Evolutionary conservation across 2,329 filamentous ascomycete species (phyloP).

Genomic region (Fusarium stilboides): DNA sequence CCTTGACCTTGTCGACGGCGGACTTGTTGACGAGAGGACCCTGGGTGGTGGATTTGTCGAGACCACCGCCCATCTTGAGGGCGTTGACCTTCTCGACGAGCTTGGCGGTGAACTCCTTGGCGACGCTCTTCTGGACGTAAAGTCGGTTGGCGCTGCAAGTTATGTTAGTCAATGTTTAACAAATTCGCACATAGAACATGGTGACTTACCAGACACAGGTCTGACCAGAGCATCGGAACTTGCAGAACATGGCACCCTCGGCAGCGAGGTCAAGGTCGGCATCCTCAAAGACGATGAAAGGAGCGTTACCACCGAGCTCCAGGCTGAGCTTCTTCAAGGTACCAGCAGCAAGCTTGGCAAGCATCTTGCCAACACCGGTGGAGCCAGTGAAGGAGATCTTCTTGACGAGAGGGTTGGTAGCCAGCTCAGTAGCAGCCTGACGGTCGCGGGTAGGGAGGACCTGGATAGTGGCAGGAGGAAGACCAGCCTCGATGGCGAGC

Average conservation of each 20-base stretch:
- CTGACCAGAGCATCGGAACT: constrained; percentile 67
- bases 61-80: constrained; percentile 50
- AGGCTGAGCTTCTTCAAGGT: constrained; percentile 77
- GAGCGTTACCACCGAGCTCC: constrained; percentile 80
- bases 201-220: constrained; percentile 69
- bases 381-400: constrained; percentile 81
- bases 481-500: constrained; percentile 79
- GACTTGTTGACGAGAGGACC: constrained; percentile 73
- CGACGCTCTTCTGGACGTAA: constrained; percentile 54
- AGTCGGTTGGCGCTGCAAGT: constrained; percentile 55
- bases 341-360: constrained; percentile 73
- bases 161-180: not conserved
- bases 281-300: constrained; percentile 76
- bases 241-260: constrained; percentile 64
- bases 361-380: constrained; percentile 73
- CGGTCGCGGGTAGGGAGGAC: constrained; percentile 51
- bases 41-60: constrained; percentile 48
- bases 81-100: constrained; percentile 51
- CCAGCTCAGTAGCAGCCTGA: constrained; percentile 52
- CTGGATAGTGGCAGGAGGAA: constrained; percentile 64
- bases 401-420: constrained; percentile 50
- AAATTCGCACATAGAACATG: rapidly evolving
- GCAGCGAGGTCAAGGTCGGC: constrained; percentile 75
- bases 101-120: constrained; percentile 50
- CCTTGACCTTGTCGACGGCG: constrained; percentile 73